Evolutionary conservation across 2,329 filamentous ascomycete genomes (phyloP), one percentile per base, ranked within the genome.

Genomic region (Calonectria ilicicola): DNA sequence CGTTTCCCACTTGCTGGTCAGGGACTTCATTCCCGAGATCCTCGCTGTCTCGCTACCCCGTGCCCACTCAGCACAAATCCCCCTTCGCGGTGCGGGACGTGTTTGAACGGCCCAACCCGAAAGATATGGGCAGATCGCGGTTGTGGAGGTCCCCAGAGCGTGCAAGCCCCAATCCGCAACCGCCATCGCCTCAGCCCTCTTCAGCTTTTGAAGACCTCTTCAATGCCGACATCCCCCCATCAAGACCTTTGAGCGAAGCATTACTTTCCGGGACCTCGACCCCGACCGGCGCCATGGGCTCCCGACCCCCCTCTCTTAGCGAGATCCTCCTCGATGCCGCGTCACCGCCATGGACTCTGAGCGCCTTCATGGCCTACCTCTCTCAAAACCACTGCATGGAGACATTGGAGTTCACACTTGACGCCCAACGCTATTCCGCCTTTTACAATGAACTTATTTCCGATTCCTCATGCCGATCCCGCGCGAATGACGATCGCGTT

Each of bases 361-460:
- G 92, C 72, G 96, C 96, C 38, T 98, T 98, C 84, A 98, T 97
- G 91, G 96, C 96, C 69, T 98, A 98, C 81, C 89, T 98, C 5
- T 98, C 96, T 1, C 96, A 98, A 81, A 98, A 98, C 80, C 96
- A 98, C 84, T 99, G 97, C 82, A 87, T 98, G 76, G 97, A 99
- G 84, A 98, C 96, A 1, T 88, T 99, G 46, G 97, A 98, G 82
- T 99, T 99, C 83, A 98, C 96, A 47, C 93, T 98, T 89, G 97
- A 98, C 82, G 94, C 96, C 26, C 94, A 95, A 70, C 91, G 95
- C 73, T 99, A 98, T 82, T 90, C 91, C 65, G 85, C 91, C 70
- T 90, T 91, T 68, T 86, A 90, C 77, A 80, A 83, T 27, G 85
- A 89, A 71, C 82, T 87, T 44, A 80, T 84, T 21, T 76, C 80